phyloP scores from a whole-genome alignment of 345 rosid genomes.

The Gossypioides kirkii region DNA sequence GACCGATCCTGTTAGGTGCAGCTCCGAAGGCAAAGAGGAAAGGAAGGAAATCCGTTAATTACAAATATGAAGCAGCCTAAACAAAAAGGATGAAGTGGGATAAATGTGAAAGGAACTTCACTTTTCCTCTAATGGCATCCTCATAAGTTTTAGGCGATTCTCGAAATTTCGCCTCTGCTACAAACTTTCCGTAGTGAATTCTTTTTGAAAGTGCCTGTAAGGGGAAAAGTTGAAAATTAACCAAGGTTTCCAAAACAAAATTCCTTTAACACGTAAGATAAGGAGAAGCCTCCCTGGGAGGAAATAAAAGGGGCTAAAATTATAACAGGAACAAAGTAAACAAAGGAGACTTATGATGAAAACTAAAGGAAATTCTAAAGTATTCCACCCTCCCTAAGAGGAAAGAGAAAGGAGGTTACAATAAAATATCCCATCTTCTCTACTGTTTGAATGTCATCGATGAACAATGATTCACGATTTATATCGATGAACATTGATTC shows the following conservation, averaged over 20 bases:
- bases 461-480: background rate
- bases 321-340: background rate
- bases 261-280: background rate
- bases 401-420: background rate
- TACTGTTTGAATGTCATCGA: background rate
- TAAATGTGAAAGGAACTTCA: slow-evolving; percentile 8
- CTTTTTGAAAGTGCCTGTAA: slow-evolving; percentile 61
- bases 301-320: background rate
- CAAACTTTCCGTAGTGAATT: slow-evolving; percentile 49
- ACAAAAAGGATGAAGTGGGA: background rate
- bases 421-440: background rate
- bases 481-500: background rate
- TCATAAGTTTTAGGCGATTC: slow-evolving; percentile 39
- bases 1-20: slow-evolving; percentile 39
- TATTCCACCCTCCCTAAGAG: background rate
- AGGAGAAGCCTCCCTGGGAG: background rate
- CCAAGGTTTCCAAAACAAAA: slow-evolving; percentile 5
- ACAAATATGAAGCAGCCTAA: background rate
- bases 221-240: background rate
- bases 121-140: slow-evolving; percentile 53
- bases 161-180: slow-evolving; percentile 67
- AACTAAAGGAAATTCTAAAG: background rate
- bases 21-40: background rate
- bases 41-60: background rate
- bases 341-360: background rate